Evolutionary conservation across 306 rosid genomes (phyloP), one percentile per base, ranked within the genome.

Genomic region (Fragaria ananassa): DNA sequence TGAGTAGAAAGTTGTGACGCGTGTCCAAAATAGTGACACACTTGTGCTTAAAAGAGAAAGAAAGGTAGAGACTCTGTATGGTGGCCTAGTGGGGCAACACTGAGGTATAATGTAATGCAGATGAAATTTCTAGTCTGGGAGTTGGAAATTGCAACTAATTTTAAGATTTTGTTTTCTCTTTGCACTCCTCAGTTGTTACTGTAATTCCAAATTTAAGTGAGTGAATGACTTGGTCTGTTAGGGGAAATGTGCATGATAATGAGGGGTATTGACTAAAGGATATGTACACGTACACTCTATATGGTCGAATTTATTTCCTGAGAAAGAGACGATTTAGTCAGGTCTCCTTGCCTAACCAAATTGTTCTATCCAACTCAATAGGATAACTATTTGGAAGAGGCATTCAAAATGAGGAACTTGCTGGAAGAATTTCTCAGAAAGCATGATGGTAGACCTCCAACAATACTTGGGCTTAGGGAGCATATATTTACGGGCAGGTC

Each of bases 341-440:
- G 41, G 67, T 51, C 15, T 27, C 7, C 44, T 44, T 7, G 35
- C 41, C 18, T 66, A 19, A 80, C 61, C 23, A 71, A 58, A 78
- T 74, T 72, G 62, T 74, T 77, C 34, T 71, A 71, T 81, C 62
- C 34, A 12, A 63, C 81, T 76, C 74, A 74, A 81, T 86, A 95
- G 97, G 98, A 95, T 84, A 90, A 95, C 75, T 95, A 95, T 79
- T 85, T 95, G 90, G 98, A 92, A 86, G 98, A 95, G 86, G 93
- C 98, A 86, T 95, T 92, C 93, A 95, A 95, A 84, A 92, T 95
- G 96, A 92, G 98, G 87, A 95, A 95, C 79, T 81, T 95, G 81
- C 87, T 95, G 85, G 86, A 95, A 90, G 97, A 95, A 82, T 89
- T 95, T 85, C 90, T 89, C 68, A 31, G 51, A 68, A 81, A 77